Conservation (phyloP, 1,139 yeast species). For the Geotrichum candidum region DNA sequence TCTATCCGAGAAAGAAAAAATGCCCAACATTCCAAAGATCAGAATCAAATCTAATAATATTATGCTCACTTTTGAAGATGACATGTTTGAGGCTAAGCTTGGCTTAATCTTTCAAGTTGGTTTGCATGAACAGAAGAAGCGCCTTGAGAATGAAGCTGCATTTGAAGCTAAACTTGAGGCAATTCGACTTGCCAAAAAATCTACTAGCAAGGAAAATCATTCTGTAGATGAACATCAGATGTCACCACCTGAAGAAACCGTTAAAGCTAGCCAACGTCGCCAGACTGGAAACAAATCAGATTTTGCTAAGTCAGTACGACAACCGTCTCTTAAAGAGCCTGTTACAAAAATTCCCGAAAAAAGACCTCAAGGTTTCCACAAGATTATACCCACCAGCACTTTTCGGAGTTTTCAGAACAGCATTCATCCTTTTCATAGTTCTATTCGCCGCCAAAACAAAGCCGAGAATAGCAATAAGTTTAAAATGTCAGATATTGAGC, state of each 20-base stretch:
- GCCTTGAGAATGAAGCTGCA: slow-evolving; percentile 52
- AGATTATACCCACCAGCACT: neutral
- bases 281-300: neutral
- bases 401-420: slow-evolving; percentile 3
- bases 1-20: slow-evolving; percentile 33
- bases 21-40: slow-evolving; percentile 47
- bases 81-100: slow-evolving; percentile 78
- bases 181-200: slow-evolving; percentile 21
- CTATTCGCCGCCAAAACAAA: slow-evolving; percentile 3
- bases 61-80: slow-evolving; percentile 60
- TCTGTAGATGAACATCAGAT: neutral
- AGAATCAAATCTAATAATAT: slow-evolving; percentile 46
- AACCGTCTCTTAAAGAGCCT: neutral
- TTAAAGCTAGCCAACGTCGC: neutral
- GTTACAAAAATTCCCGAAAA: neutral
- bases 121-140: slow-evolving; percentile 56
- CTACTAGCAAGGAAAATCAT: slow-evolving; percentile 1
- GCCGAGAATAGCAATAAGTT: slow-evolving; percentile 12
- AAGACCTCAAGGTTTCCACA: neutral
- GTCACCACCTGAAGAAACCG: neutral
- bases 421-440: neutral
- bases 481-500: slow-evolving; percentile 22
- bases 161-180: slow-evolving; percentile 44
- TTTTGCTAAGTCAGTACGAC: neutral
- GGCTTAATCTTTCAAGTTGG: slow-evolving; percentile 76